phyloP scores from a whole-genome alignment of 2,329 filamentous ascomycete species.

The Pestalotiopsis fici region DNA sequence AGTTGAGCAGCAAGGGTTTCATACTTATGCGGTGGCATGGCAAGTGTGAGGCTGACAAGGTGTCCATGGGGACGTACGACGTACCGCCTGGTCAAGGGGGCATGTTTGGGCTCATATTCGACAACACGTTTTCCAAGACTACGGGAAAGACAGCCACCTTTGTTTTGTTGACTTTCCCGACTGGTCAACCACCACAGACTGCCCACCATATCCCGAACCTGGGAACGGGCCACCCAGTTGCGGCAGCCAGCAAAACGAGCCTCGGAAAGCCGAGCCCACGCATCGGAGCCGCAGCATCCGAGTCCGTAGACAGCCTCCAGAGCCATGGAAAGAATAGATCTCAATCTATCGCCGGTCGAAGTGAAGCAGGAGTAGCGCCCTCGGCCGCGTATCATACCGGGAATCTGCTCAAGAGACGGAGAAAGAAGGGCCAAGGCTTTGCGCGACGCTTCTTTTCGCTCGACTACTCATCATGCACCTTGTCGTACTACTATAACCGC shows the following conservation, averaged over 20 bases:
- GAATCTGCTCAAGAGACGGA: slow-evolving; percentile 81
- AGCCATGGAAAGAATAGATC: slow-evolving; percentile 49
- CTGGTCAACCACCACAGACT: slow-evolving; percentile 74
- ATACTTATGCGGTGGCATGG: slow-evolving; percentile 81
- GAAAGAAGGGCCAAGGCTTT: slow-evolving; percentile 92
- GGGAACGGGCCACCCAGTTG: slow-evolving; percentile 36
- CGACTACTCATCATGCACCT: slow-evolving; percentile 88
- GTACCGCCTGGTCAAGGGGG: slow-evolving; percentile 74
- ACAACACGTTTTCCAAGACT: slow-evolving; percentile 98
- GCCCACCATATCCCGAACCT: slow-evolving; percentile 68
- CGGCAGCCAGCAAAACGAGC: slow-evolving; percentile 50
- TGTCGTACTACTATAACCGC: slow-evolving; percentile 95
- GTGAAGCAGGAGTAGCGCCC: slow-evolving; percentile 41
- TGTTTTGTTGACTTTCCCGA: slow-evolving; percentile 91
- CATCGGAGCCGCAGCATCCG: slow-evolving; percentile 45
- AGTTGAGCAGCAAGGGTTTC: slow-evolving; percentile 68
- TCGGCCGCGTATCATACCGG: slow-evolving; percentile 74
- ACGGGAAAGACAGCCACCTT: slow-evolving; percentile 94
- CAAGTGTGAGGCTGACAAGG: slow-evolving; percentile 95
- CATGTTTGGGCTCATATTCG: slow-evolving; percentile 95
- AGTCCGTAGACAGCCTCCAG: slow-evolving; percentile 63
- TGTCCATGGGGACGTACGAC: slow-evolving; percentile 86
- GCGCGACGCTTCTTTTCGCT: slow-evolving; percentile 93
- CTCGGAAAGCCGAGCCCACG: slow-evolving; percentile 51
- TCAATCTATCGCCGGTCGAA: slow-evolving; percentile 53